phyloP scores from a whole-genome alignment of 202 grass and related monocot species.

The Elaeis oleifera region DNA sequence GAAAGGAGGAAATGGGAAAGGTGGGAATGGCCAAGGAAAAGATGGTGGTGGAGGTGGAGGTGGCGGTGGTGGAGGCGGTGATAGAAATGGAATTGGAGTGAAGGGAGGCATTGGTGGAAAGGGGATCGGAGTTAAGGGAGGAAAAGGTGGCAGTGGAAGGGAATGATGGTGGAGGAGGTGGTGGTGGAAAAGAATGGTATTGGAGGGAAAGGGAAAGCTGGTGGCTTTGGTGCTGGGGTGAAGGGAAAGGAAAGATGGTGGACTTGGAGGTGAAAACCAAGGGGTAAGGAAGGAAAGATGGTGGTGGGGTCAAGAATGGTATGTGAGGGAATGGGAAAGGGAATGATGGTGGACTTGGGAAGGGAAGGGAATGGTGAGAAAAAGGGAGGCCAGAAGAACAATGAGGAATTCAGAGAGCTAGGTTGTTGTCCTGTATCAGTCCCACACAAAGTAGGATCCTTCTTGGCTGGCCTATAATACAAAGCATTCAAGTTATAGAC shows the following conservation, averaged over 20 bases:
- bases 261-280: background rate
- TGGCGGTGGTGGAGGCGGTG: conserved; percentile 19
- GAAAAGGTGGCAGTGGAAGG: conserved; percentile 20
- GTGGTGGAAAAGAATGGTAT: conserved; percentile 29
- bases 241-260: conserved; percentile 12
- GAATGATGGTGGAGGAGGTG: conserved; percentile 39
- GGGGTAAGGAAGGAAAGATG: conserved; percentile 25
- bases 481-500: conserved; percentile 74
- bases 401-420: conserved; percentile 28
- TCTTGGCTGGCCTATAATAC: conserved; percentile 62
- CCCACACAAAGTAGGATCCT: conserved; percentile 17
- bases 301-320: background rate
- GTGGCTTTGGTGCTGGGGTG: conserved; percentile 33
- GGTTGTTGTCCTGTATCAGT: background rate
- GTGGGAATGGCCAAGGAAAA: conserved; percentile 18
- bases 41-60: conserved; percentile 3
- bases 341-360: conserved; percentile 19
- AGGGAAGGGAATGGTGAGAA: conserved; percentile 26
- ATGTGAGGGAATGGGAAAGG: conserved; percentile 19
- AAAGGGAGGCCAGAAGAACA: conserved; percentile 79
- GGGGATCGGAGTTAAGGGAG: background rate
- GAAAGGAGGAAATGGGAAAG: conserved; percentile 39
- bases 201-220: conserved; percentile 12
- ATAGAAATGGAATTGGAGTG: conserved; percentile 2
- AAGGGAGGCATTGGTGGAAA: conserved; percentile 22